Base-by-base conservation (phyloP, 805 yeast species). In the Candida chauliodis region DNA sequence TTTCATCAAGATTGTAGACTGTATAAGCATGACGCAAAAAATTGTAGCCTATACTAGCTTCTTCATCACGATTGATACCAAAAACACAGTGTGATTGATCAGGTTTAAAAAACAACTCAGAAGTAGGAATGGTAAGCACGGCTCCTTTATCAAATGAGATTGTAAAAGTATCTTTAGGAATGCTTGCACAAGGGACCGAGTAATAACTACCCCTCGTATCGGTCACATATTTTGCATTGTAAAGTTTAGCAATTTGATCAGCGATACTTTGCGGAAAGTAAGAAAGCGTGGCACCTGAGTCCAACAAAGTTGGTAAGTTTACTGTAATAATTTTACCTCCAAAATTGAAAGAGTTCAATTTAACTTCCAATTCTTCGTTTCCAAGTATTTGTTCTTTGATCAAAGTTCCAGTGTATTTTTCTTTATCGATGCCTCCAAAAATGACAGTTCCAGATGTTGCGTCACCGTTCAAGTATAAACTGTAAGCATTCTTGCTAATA, bases 1-100 rank as follows among this genome's bases (percentile, higher is more conserved):
- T 55, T 49, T 70, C 67, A 22, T 75, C 81, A 37, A 78, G 55
- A 53, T 81, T 80, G 56, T 73, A 79, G 18, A 77, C 81, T 17
- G 76, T 66, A 53, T 78, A 80, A 2, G 79, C 78, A 38, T 73
- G 65, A 31, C 82, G 65, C 44, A 82, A 55, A 52, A 81, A 73
- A 24, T 71, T 67, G 50, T 79, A 85, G 9, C 89, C 89, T 23
- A 82, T 60, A 17, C 38, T 41, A 37, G 30, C 22, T 20, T 39
- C 45, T 18, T 43, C 29, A 15, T 24, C 16, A 13, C 13, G 14
- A 13, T 64, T 49, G 10, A 27, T 19, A 5, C 30, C 26, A 62
- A 38, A 2, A 44, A 27, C 3, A 48, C 19, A 36, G 78, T 78
- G 20, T 73, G 46, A 47, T 70, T 71, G 17, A 53, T 38, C 29